A percentile compares a stretch with the other conserved stretches of the same genome.
Evolutionary conservation across 495 filamentous ascomycete genomes (phyloP).

Genomic region (Penicillium mononematosum): DNA sequence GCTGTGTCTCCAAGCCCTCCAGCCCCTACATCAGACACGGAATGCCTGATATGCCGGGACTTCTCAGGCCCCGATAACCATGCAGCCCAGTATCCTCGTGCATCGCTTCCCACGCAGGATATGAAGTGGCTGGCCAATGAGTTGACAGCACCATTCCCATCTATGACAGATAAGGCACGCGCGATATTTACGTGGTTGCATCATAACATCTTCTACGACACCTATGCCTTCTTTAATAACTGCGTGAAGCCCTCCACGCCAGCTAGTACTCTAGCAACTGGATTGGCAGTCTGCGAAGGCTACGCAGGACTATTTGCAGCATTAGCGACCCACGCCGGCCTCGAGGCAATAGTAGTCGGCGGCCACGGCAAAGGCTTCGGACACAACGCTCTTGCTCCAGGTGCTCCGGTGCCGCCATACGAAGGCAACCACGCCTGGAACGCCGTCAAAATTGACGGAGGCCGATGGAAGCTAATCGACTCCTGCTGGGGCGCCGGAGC

Average conservation of each 20-base stretch:
- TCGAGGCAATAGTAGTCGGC: slow-evolving; percentile 65
- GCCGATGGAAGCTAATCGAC: slow-evolving; percentile 90
- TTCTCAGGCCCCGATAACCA: slow-evolving; percentile 78
- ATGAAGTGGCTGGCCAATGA: slow-evolving; percentile 69
- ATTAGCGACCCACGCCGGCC: slow-evolving; percentile 69
- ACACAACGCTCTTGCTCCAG: slow-evolving; percentile 53
- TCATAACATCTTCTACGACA: slow-evolving; percentile 88
- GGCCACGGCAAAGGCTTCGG: slow-evolving; percentile 91
- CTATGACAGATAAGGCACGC: slow-evolving; percentile 82
- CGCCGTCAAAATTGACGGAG: slow-evolving; percentile 78
- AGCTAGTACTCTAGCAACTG: slow-evolving; percentile 62
- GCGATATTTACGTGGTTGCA: slow-evolving; percentile 94
- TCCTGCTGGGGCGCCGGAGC: slow-evolving; percentile 87
- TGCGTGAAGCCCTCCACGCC: slow-evolving; percentile 66
- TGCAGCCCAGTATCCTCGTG: slow-evolving; percentile 72
- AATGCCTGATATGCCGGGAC: slow-evolving; percentile 81
- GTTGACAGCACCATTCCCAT: slow-evolving; percentile 76
- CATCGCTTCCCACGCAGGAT: slow-evolving; percentile 64
- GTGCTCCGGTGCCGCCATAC: slow-evolving; percentile 58
- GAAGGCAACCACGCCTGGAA: slow-evolving; percentile 83
- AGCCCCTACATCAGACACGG: slow-evolving; percentile 22
- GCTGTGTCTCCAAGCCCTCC: slow-evolving; percentile 18
- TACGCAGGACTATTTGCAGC: slow-evolving; percentile 81
- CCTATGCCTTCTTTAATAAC: slow-evolving; percentile 69
- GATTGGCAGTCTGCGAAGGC: slow-evolving; percentile 86